phyloP scores from a whole-genome alignment of 768 basidiomycete species.

The Tylopilus felleus region DNA sequence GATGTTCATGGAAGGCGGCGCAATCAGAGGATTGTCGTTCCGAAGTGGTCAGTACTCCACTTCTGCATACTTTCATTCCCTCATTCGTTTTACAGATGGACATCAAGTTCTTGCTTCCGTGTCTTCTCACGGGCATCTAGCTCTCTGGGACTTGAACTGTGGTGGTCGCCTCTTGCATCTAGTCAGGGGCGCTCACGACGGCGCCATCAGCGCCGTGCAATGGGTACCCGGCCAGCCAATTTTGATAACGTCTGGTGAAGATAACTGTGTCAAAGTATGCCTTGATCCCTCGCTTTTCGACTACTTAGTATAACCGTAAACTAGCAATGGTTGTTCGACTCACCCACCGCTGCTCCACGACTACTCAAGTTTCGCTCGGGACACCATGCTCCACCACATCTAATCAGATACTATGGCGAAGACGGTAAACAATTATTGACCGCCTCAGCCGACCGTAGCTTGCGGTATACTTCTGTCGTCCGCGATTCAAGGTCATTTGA shows the following conservation, averaged over 20 bases:
- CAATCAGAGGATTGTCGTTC: conserved; percentile 74
- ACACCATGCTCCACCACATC: conserved; percentile 85
- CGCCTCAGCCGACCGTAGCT: conserved; percentile 82
- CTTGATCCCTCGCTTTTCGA: background rate
- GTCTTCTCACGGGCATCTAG: conserved; percentile 83
- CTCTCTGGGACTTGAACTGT: conserved; percentile 88
- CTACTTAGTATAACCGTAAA: conserved; percentile 6
- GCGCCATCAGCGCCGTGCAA: conserved; percentile 74
- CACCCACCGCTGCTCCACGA: conserved; percentile 79
- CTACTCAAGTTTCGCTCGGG: conserved; percentile 91
- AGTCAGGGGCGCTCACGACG: conserved; percentile 85
- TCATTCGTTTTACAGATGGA: conserved; percentile 53
- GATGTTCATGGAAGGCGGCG: conserved; percentile 88
- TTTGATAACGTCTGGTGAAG: conserved; percentile 84
- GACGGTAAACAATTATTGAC: conserved; percentile 94
- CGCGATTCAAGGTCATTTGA: conserved; percentile 94
- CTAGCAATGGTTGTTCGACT: conserved; percentile 98
- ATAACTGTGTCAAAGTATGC: conserved; percentile 90
- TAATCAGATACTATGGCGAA: conserved; percentile 94
- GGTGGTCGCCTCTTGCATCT: conserved; percentile 82
- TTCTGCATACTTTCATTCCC: background rate
- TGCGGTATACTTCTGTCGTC: conserved; percentile 89
- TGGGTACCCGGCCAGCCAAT: conserved; percentile 95
- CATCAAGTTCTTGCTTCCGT: conserved; percentile 86
- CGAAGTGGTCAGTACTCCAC: conserved; percentile 65